Conservation (phyloP, 2,329 filamentous ascomycete genomes). For the Gremmenia infestans region DNA sequence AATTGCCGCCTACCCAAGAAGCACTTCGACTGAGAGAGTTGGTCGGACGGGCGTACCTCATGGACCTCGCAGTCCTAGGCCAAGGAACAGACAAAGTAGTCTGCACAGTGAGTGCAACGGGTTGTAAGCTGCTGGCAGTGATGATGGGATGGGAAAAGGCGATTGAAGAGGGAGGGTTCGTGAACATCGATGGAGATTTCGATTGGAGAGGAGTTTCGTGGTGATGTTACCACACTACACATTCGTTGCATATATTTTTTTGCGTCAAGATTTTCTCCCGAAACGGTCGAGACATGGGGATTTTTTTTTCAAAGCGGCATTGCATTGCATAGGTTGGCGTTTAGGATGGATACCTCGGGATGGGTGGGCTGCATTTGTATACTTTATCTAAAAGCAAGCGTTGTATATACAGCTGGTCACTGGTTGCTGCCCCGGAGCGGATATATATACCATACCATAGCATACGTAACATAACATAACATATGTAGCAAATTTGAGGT, state of each 20-base stretch:
- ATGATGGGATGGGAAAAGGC: slow-evolving; percentile 81
- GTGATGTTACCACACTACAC: slow-evolving; percentile 4
- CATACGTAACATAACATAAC: too few relatives aligned
- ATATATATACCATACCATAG: too few relatives aligned
- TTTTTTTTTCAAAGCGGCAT: too few relatives aligned
- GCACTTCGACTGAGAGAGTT: slow-evolving; percentile 67
- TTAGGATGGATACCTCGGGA: too few relatives aligned
- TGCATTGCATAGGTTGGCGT: too few relatives aligned
- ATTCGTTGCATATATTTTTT: not conserved
- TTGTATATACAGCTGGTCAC: too few relatives aligned
- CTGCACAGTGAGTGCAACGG: slow-evolving; percentile 69
- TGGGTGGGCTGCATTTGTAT: too few relatives aligned
- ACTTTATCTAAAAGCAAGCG: too few relatives aligned
- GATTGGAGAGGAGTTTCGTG: slow-evolving; percentile 48
- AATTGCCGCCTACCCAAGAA: slow-evolving; percentile 32
- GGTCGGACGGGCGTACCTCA: slow-evolving; percentile 73
- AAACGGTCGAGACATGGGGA: too few relatives aligned
- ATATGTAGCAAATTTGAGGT: too few relatives aligned
- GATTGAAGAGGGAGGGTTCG: slow-evolving; percentile 58
- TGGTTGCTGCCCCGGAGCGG: too few relatives aligned
- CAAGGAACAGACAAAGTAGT: slow-evolving; percentile 65
- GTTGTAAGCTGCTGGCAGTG: slow-evolving; percentile 71
- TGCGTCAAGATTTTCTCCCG: too few relatives aligned
- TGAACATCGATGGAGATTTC: slow-evolving; percentile 72
- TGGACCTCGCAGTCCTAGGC: slow-evolving; percentile 73